These are phyloP conservation scores for Trichosporon sp. DNA, from an alignment of 1,284 basidiomycete species.

Conservation along the genomic window DNA sequence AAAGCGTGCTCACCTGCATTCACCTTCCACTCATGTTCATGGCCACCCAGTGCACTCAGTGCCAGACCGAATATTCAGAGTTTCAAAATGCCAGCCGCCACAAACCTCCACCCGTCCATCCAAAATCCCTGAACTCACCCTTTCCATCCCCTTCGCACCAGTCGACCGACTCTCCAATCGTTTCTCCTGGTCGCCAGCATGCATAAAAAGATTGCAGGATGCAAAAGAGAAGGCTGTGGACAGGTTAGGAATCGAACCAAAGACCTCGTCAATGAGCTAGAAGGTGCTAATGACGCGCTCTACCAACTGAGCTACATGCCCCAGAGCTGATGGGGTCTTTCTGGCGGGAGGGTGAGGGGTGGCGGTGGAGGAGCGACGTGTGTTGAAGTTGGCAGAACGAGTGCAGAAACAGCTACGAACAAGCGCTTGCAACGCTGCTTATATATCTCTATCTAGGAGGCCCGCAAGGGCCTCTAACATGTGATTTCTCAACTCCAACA, in stretches of 20 bases:
- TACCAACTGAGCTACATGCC: constrained; percentile 18
- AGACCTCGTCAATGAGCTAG: constrained; percentile 5
- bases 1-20: neutral
- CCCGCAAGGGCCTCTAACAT: too few relatives aligned
- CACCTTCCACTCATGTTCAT: too few relatives aligned
- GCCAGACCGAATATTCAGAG: neutral
- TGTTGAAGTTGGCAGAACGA: too few relatives aligned
- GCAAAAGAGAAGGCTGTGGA: constrained; percentile 4
- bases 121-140: neutral
- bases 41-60: too few relatives aligned
- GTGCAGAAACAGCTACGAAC: too few relatives aligned
- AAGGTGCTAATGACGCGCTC: constrained; percentile 15
- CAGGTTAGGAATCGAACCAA: constrained; percentile 14
- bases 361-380: too few relatives aligned
- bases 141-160: too few relatives aligned
- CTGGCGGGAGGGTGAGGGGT: too few relatives aligned
- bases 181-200: neutral
- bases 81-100: neutral
- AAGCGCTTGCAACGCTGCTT: too few relatives aligned
- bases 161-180: neutral
- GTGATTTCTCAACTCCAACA: too few relatives aligned
- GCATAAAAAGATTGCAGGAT: neutral
- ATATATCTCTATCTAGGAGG: too few relatives aligned
- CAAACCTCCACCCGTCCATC: neutral
- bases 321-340: neutral